Base-by-base conservation (phyloP, 495 filamentous ascomycete genomes). In the Haplographium delicatum region DNA sequence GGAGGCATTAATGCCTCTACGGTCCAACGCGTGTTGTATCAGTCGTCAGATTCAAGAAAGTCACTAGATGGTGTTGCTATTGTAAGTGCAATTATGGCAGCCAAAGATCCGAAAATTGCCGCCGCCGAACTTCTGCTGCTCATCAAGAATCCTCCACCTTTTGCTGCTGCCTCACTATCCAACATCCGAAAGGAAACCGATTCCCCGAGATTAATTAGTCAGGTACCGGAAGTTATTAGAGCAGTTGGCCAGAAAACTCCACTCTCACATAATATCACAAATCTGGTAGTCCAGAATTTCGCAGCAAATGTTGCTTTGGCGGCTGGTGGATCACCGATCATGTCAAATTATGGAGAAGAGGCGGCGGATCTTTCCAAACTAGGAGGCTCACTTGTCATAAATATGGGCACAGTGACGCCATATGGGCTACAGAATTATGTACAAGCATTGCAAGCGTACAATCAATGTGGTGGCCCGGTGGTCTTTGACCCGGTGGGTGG, bases 181-280 rank as follows among this genome's bases (percentile, higher is more conserved):
- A 44, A 31, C 23, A 25, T 8, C 2, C 20, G 27, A 18, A 56
- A 44, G 40, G 18, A 35, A 23, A 4, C 15, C 10, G 33, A 51
- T 34, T 20, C 33, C 4, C 5, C 28, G 13, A 34, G 16, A 8
- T 47, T 59, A 15, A 20, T 59, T 2, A 2, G 27, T 6, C 16
- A 48, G 18, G 73, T 82, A 2, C 79, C 82, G 0, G 60, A 63
- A 2, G 64, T 89, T 18, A 69, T 91, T 25, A 74, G 67, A 41
- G 73, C 72, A 16, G 71, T 95, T 40, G 72, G 74, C 0, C 56
- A 68, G 9, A 70, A 63, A 13, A 83, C 79, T 38, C 91, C 93
- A 0, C 72, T 98, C 8, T 88, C 85, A 7, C 93, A 96, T 68
- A 96, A 95, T 64, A 96, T 97, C 85, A 96, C 94, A 37, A 96